Evolutionary conservation across 192 early-diverging fungal species (phyloP).

Genomic region (Umbelopsis isabellina): DNA sequence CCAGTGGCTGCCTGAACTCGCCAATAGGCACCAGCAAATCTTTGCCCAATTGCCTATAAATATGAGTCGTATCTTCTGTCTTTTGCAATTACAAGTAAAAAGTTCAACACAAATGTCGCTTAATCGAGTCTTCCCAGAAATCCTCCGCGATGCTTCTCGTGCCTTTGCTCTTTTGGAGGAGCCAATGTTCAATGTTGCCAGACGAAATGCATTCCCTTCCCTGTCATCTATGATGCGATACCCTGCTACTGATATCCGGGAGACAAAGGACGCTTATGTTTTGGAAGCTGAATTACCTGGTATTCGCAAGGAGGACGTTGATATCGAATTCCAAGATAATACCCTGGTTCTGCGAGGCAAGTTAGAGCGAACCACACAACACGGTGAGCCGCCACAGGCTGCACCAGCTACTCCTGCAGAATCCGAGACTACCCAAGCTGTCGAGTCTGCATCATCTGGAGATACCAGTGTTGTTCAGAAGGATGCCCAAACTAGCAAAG

Average conservation of each 20-base stretch:
- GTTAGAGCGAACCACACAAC: conserved; percentile 25
- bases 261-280: conserved; percentile 38
- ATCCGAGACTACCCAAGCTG: conserved; percentile 8
- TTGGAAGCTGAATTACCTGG: conserved; percentile 47
- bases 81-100: not conserved
- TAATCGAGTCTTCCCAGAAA: conserved; percentile 29
- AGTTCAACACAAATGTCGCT: conserved; percentile 26
- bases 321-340: conserved; percentile 38
- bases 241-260: conserved; percentile 38
- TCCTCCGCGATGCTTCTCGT: conserved; percentile 35
- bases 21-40: too few relatives aligned
- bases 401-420: not conserved
- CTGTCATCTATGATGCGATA: not conserved
- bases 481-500: not conserved
- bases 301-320: conserved; percentile 39
- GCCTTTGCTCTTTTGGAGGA: conserved; percentile 38
- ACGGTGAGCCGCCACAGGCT: conserved; percentile 5
- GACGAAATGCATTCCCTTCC: conserved; percentile 26
- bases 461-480: not conserved
- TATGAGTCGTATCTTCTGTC: not conserved
- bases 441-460: not conserved
- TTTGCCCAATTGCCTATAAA: not conserved
- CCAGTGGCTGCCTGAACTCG: not conserved
- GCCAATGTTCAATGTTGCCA: conserved; percentile 30
- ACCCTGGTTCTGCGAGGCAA: conserved; percentile 40